Conservation (phyloP, 2,329 filamentous ascomycete species). For the Apiospora koreana region DNA sequence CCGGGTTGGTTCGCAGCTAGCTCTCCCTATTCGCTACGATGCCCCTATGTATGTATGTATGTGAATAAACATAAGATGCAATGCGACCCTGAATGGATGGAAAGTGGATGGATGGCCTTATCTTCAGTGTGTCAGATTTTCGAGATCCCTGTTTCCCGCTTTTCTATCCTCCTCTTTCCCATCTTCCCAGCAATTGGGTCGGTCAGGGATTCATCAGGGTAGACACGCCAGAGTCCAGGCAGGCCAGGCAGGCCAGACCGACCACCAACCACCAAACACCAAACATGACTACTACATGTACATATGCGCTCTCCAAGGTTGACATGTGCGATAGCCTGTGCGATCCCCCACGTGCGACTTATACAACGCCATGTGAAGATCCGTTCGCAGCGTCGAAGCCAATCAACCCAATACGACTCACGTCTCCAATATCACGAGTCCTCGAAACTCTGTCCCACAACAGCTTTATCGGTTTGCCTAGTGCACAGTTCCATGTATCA, state of each 20-base stretch:
- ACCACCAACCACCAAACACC: too few species aligned
- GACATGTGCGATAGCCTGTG: constrained; percentile 8
- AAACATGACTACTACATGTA: not conserved
- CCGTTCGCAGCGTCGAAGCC: not conserved
- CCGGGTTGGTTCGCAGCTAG: not conserved
- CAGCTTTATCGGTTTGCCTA: not conserved
- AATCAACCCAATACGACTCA: not conserved
- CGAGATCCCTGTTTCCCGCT: constrained; percentile 5
- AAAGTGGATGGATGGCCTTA: not conserved
- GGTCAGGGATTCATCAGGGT: too few species aligned
- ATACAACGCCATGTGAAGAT: constrained; percentile 7
- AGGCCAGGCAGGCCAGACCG: too few species aligned
- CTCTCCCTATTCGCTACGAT: not conserved
- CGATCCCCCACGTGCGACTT: constrained; percentile 4
- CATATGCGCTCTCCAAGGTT: not conserved
- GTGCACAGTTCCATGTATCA: too few species aligned
- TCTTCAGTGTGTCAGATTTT: not conserved
- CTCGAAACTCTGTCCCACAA: not conserved
- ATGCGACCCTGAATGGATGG: not conserved
- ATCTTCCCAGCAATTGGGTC: not conserved
- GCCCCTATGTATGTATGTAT: too few species aligned
- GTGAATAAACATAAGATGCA: too few species aligned
- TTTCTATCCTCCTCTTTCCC: not conserved
- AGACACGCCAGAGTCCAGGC: too few species aligned
- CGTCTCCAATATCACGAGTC: not conserved